phyloP scores from a whole-genome alignment of 805 yeast species.

The Yarrowia alimentaria region DNA sequence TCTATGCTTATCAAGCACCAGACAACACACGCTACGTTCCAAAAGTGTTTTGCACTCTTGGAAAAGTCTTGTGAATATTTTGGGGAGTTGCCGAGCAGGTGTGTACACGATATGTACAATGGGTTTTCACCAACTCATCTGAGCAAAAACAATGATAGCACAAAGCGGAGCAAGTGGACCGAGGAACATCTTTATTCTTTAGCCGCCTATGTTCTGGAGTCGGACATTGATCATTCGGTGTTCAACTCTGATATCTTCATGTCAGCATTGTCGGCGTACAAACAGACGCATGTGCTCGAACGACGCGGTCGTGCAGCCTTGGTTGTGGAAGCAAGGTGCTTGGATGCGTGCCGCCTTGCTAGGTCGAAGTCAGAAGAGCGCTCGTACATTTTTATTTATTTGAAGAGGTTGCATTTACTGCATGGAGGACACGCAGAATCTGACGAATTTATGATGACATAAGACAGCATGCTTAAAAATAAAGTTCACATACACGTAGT shows the following conservation, averaged over 20 bases:
- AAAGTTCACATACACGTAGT: too few species aligned
- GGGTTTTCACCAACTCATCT: too few species aligned
- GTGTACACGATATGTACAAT: background rate
- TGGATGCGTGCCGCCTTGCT: constrained; percentile 11
- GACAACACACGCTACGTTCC: background rate
- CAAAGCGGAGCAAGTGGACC: background rate
- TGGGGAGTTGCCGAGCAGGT: constrained; percentile 3
- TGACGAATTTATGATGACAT: too few species aligned
- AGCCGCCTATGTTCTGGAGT: background rate
- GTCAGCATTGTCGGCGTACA: background rate
- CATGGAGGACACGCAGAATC: background rate
- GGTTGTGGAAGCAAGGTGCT: background rate
- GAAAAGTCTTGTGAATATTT: background rate
- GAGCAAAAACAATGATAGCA: too few species aligned
- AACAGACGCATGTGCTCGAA: background rate
- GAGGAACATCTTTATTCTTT: background rate
- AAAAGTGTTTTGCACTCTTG: background rate
- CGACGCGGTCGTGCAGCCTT: background rate
- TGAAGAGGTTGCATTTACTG: background rate
- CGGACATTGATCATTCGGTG: background rate
- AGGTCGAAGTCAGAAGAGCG: background rate
- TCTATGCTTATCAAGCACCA: background rate
- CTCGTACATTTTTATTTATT: constrained; percentile 20
- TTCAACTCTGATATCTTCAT: constrained; percentile 1
- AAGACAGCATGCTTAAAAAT: too few species aligned